These are phyloP conservation scores for Hypocreales sp. DNA, from an alignment of 2,329 filamentous ascomycete species.

Conservation along the genomic window DNA sequence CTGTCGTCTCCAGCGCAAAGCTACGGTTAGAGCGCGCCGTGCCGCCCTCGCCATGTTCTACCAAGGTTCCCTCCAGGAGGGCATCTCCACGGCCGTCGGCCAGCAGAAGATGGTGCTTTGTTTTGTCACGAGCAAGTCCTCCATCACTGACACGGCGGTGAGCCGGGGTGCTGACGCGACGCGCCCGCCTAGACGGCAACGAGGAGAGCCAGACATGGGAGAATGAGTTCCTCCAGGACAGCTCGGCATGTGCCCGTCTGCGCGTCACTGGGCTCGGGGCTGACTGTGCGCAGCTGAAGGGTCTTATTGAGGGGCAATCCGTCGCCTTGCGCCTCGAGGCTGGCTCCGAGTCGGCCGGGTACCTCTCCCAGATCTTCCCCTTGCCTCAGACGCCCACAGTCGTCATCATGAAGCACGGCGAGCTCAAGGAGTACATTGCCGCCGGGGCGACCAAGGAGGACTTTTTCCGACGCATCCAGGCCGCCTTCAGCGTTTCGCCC, in stretches of 20 bases:
- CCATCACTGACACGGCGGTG: no score
- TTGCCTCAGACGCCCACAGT: conserved; percentile 65
- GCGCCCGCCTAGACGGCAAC: conserved; percentile 53
- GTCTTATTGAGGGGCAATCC: conserved; percentile 43
- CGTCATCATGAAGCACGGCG: conserved; percentile 65
- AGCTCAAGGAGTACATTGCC: conserved; percentile 62
- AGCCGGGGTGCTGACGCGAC: no score
- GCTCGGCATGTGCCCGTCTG: conserved; percentile 26
- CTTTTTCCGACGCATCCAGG: conserved; percentile 34
- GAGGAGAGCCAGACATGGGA: conserved; percentile 62
- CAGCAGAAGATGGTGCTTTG: conserved; percentile 68
- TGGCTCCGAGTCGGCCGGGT: conserved; percentile 67
- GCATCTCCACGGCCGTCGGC: conserved; percentile 60
- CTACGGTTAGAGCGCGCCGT: no score
- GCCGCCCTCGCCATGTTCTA: conserved; percentile 82
- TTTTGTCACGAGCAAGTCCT: conserved; percentile 59
- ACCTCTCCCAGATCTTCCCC: conserved; percentile 69
- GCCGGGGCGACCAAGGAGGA: conserved; percentile 48
- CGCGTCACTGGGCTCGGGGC: background rate
- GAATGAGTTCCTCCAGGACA: conserved; percentile 45
- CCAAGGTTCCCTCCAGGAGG: conserved; percentile 62
- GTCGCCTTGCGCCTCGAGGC: conserved; percentile 55
- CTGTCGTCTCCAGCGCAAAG: no score
- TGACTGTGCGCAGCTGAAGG: conserved; percentile 29
- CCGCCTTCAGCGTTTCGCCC: conserved; percentile 14